Percentiles rank a stretch among this genome's conserved stretches.
Evolutionary conservation across 305 asterid genomes (phyloP).

Genomic region (Salvia sclarea): DNA sequence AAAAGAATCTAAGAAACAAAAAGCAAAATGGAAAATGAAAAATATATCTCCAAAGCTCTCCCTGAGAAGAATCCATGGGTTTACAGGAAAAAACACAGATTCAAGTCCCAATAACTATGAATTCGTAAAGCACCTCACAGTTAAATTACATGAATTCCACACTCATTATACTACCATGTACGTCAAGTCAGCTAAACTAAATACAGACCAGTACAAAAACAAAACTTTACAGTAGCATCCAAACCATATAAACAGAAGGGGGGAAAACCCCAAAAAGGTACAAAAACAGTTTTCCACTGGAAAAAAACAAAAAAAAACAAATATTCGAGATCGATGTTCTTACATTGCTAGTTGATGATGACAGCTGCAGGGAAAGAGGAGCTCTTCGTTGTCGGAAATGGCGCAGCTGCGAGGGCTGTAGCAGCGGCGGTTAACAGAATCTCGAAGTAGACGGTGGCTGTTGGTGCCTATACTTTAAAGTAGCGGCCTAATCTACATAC

Average conservation of each 20-base stretch:
- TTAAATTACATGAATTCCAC: neutral
- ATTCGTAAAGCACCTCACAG: neutral
- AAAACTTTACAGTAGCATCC: neutral
- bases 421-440: conserved; percentile 2
- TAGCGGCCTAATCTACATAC: no score
- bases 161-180: neutral
- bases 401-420: neutral
- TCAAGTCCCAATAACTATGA: neutral
- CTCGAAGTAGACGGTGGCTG: neutral
- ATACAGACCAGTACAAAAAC: neutral
- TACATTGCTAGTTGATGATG: neutral
- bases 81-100: conserved; percentile 3
- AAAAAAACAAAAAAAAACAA: neutral
- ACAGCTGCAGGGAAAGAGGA: neutral
- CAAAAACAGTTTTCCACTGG: neutral
- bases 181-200: neutral
- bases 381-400: neutral
- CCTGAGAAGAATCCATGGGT: neutral
- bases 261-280: neutral
- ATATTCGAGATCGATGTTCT: neutral
- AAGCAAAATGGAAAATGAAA: neutral
- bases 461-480: neutral
- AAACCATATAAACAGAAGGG: neutral
- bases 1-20: neutral
- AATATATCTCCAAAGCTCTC: neutral